Base-by-base conservation (phyloP, 176 grass and related monocot genomes). In the Triticum turgidum region DNA sequence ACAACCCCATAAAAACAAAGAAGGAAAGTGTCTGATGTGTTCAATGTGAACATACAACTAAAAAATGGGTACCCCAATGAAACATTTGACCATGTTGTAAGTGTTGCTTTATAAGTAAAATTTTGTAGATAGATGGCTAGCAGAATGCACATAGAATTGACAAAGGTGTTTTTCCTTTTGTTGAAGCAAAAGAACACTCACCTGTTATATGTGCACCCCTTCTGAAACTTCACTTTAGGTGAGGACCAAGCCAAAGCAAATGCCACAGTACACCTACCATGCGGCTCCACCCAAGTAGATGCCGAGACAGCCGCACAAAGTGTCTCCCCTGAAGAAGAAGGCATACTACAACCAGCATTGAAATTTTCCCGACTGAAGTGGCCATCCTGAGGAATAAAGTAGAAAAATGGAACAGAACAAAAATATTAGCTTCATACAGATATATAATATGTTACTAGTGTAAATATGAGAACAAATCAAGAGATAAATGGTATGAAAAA, bases 171-270 rank as follows among this genome's bases (percentile, higher is more conserved):
- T 2, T 74, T 64, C 6, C 71, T 72, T 61, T 80, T 42, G 72
- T 22, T 33, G 75, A 90, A 51, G 4, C 73, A 94, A 67, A 9
- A 45, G 22, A 37, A 29, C 27, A 80, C 78, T 61, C 38, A 99
- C 97, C 97, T 99, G 83, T 94, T 90, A 75, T 99, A 99, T 32
- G 97, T 86, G 73, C 93, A 92, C 66, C 97, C 97, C 49, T 96
- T 99, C 87, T 96, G 93, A 88, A 99, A 99, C 87, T 91, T 99
- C 68, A 99, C 94, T 96, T 99, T 94, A 70, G 94, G 97, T 18
- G 92, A 99, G 86, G 97, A 92, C 97, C 97, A 99, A 54, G 94
- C 70, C 79, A 99, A 77, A 80, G 84, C 88, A 80, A 99, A 99
- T 5, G 47, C 94, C 83, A 99, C 92, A 85, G 97, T 99, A 83